These are phyloP conservation scores for Fusarium fracticaudum DNA, from an alignment of 2,329 filamentous ascomycete genomes.

Conservation along the genomic window DNA sequence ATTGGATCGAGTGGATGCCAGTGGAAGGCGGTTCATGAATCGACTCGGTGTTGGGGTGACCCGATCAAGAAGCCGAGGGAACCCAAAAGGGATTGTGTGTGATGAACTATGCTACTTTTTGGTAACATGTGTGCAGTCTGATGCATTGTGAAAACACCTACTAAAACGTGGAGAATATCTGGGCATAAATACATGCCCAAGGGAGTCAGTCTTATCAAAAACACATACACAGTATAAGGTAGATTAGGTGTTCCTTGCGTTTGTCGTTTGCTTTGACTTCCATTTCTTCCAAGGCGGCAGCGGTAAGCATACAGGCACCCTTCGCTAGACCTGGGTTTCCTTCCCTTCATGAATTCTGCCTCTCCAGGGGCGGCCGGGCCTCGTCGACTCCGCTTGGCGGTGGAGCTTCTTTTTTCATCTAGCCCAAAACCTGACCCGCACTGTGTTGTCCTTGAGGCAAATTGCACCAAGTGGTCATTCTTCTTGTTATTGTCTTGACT, in stretches of 20 bases:
- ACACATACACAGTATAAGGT: not conserved
- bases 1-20: constrained; percentile 29
- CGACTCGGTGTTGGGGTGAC: constrained; percentile 16
- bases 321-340: not conserved
- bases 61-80: constrained; percentile 29
- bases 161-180: not conserved
- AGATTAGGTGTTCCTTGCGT: not conserved
- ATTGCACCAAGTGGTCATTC: constrained; percentile 24
- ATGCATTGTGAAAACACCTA: not conserved
- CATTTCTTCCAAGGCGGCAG: not conserved
- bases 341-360: constrained; percentile 13
- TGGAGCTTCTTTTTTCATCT: constrained; percentile 8
- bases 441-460: constrained; percentile 32
- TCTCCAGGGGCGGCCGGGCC: constrained; percentile 24
- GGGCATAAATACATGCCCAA: not conserved
- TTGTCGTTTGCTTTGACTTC: not conserved
- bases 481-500: constrained; percentile 18
- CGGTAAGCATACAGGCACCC: not conserved
- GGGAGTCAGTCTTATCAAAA: not conserved
- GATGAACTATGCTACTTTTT: constrained; percentile 7
- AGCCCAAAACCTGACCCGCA: constrained; percentile 17
- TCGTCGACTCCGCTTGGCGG: constrained; percentile 22
- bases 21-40: constrained; percentile 26
- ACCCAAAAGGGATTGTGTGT: constrained; percentile 19
- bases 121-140: not conserved